A percentile compares a stretch with the other conserved stretches of the same genome.
Conservation (phyloP, 2,329 filamentous ascomycete species). For the Gaeumannomyces sp. region DNA sequence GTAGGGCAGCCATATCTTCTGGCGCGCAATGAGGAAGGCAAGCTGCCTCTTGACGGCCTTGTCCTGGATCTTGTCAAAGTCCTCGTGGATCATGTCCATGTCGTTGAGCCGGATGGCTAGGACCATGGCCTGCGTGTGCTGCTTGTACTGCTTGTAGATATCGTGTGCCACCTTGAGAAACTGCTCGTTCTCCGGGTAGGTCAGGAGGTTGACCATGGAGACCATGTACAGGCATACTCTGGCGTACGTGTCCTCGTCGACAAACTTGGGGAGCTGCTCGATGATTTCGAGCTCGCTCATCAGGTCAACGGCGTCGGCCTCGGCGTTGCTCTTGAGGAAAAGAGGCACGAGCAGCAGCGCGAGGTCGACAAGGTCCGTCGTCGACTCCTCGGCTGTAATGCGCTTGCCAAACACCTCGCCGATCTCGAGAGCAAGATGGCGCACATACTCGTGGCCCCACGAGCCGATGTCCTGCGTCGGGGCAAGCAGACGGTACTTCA, state of each 20-base stretch:
- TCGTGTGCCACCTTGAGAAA: constrained; percentile 90
- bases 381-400: constrained; percentile 75
- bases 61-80: constrained; percentile 76
- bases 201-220: constrained; percentile 96
- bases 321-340: constrained; percentile 94
- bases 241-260: constrained; percentile 90
- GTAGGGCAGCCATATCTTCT: constrained; percentile 77
- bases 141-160: constrained; percentile 90
- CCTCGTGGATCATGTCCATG: constrained; percentile 67
- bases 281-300: constrained; percentile 98
- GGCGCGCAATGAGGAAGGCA: constrained; percentile 84
- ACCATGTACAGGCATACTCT: constrained; percentile 97
- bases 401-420: constrained; percentile 89
- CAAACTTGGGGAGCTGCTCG: constrained; percentile 77
- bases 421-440: constrained; percentile 91
- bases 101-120: constrained; percentile 93
- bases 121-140: constrained; percentile 87
- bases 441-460: constrained; percentile 97
- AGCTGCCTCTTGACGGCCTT: constrained; percentile 85
- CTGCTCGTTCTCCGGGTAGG: constrained; percentile 93
- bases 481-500: constrained; percentile 89
- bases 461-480: constrained; percentile 89
- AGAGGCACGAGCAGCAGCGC: constrained; percentile 82
- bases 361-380: constrained; percentile 78
- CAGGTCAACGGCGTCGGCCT: constrained; percentile 94